A percentile compares a stretch with the other conserved stretches of the same genome.
These are phyloP conservation scores for Blastomyces gilchristii DNA, from an alignment of 2,329 filamentous ascomycete species.

Conservation along the genomic window DNA sequence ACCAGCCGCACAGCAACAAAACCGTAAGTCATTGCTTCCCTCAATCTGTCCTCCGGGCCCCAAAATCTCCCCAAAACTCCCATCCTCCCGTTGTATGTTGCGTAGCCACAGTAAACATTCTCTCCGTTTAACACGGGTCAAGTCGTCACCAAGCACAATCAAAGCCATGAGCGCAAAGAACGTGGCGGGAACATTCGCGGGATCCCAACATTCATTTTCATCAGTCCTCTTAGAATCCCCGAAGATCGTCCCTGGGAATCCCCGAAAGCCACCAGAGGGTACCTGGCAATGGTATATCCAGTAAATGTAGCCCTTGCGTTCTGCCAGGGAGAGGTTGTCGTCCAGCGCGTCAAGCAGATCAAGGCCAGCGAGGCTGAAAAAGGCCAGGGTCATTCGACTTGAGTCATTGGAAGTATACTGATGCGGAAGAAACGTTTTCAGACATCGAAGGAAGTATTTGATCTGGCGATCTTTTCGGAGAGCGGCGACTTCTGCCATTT, in stretches of 20 bases:
- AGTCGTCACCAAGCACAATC: constrained; percentile 52
- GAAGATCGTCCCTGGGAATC: constrained; percentile 61
- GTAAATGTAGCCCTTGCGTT: constrained; percentile 48
- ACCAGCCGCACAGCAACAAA: constrained; percentile 73
- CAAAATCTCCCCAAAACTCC: constrained; percentile 81
- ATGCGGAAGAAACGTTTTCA: constrained; percentile 67
- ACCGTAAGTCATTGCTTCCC: constrained; percentile 75
- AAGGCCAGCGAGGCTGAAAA: constrained; percentile 77
- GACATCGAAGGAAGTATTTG: constrained; percentile 86
- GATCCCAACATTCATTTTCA: constrained; percentile 53
- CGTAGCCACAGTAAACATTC: constrained; percentile 65
- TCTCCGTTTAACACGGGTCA: constrained; percentile 55
- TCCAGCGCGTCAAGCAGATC: constrained; percentile 63
- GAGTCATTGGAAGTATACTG: constrained; percentile 83
- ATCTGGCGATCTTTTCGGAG: constrained; percentile 55
- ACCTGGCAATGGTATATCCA: constrained; percentile 88
- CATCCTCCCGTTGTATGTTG: constrained; percentile 66
- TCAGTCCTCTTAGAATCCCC: constrained; percentile 38
- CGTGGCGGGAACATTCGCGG: constrained; percentile 77
- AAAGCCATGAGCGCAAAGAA: constrained; percentile 77
- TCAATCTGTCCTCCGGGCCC: constrained; percentile 51
- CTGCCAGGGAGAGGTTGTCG: constrained; percentile 43
- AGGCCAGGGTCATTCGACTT: constrained; percentile 78
- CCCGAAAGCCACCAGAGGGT: constrained; percentile 76
- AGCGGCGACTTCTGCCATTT: constrained; percentile 10